Evolutionary conservation across 2,329 filamentous ascomycete genomes (phyloP), one percentile per base, ranked within the genome.

Genomic region (Drechslerella coelobrocha): DNA sequence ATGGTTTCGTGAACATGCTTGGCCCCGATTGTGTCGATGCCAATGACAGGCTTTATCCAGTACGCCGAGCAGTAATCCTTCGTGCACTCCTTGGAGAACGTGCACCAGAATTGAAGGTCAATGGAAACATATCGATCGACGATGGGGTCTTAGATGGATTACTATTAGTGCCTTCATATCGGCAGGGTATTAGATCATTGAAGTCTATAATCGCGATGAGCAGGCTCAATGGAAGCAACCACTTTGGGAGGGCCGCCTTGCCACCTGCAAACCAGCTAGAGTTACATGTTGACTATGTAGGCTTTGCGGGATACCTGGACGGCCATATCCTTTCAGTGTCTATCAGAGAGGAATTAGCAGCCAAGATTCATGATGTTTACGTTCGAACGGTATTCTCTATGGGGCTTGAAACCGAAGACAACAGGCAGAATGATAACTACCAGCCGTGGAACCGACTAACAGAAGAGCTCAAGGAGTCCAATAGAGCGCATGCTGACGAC

Each of bases 1-100:
- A 68, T n/a, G 63, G 63, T 19, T 68, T 55, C n/a, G 34, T 68
- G 0, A 56, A 68, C 14, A 68, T 68, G 56, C 63, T 68, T 14
- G 63, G 63, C 17, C 63, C 63, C 5, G 63, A 68, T 23, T 68
- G 63, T 14, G 51, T 61, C 14, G 63, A 56, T 6, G 56, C 60
- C 5, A 27, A 61, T 21, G 63, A 68, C 23, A 61, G 63, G 19
- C 17, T 68, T 24, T 68, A 68, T 27, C 63, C 63, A 2, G 56
- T 68, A 17, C 63, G 63, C 50, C 63, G 63, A 12, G 63, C 63
- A 7, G 51, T 68, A 2, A 68, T 68, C 19, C 50, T 68, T 10
- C 21, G 63, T 10, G 51, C 41, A 37, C 50, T 68, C 4, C 43
- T 68, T 4, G 56, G 61, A 29, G 23, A 34, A 26, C n/a, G 63